phyloP scores from a whole-genome alignment of 2,329 filamentous ascomycete genomes.

The Alternaria conjuncta region DNA sequence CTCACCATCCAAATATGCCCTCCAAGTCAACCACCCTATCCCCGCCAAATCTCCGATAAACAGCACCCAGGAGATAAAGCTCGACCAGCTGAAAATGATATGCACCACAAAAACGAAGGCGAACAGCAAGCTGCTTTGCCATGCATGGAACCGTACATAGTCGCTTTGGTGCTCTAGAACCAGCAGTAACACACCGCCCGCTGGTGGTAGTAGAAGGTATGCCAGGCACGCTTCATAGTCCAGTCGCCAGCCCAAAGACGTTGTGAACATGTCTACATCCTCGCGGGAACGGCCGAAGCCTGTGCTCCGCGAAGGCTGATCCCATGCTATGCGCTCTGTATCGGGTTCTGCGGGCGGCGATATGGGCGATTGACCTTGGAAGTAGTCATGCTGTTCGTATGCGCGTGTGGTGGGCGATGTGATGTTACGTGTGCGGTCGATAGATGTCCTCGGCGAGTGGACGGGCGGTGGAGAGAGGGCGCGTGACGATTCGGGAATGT shows the following conservation, averaged over 20 bases:
- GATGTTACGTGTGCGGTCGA: slow-evolving; percentile 41
- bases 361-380: slow-evolving; percentile 18
- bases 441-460: slow-evolving; percentile 48
- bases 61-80: slow-evolving; percentile 81
- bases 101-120: slow-evolving; percentile 74
- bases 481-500: slow-evolving; percentile 83
- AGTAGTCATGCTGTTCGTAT: slow-evolving; percentile 52
- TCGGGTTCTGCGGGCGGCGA: slow-evolving; percentile 17
- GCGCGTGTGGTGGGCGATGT: slow-evolving; percentile 41
- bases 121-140: slow-evolving; percentile 89
- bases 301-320: slow-evolving; percentile 6
- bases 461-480: slow-evolving; percentile 74
- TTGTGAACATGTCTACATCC: slow-evolving; percentile 82
- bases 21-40: slow-evolving; percentile 77
- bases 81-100: slow-evolving; percentile 84
- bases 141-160: slow-evolving; percentile 96
- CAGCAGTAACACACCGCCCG: slow-evolving; percentile 83
- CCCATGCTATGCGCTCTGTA: slow-evolving; percentile 41
- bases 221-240: slow-evolving; percentile 91
- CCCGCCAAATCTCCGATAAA: slow-evolving; percentile 76
- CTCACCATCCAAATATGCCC: slow-evolving; percentile 84
- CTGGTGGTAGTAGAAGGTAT: slow-evolving; percentile 83
- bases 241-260: slow-evolving; percentile 82
- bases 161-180: slow-evolving; percentile 93
- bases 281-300: slow-evolving; percentile 57